Evolutionary conservation across 768 basidiomycete species (phyloP).

Genomic region (Auricularia cornea): DNA sequence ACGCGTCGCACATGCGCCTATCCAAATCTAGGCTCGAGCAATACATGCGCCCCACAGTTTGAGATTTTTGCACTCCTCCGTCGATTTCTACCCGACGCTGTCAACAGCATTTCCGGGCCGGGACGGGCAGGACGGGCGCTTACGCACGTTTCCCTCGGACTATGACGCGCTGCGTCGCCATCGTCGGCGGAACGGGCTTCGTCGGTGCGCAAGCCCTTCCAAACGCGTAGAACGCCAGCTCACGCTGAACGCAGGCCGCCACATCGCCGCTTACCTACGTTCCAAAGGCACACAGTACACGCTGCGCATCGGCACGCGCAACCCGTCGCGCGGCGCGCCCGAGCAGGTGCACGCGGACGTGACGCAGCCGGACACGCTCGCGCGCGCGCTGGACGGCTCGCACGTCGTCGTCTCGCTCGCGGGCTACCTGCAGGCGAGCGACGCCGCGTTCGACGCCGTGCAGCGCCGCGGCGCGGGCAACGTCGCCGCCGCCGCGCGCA

Average conservation of each 20-base stretch:
- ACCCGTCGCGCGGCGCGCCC: background rate
- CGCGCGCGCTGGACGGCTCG: slow-evolving; percentile 45
- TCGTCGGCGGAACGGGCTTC: background rate
- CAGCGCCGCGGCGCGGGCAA: slow-evolving; percentile 62
- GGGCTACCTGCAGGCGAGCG: slow-evolving; percentile 54
- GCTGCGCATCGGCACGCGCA: background rate
- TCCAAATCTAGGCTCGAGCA: too few relatives aligned
- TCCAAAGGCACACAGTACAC: background rate
- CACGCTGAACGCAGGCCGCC: background rate
- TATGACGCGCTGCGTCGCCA: background rate
- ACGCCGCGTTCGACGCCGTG: slow-evolving; percentile 46
- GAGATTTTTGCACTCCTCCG: too few relatives aligned
- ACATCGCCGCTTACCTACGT: background rate
- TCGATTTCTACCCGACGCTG: too few relatives aligned
- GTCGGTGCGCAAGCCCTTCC: background rate
- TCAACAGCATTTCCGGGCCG: background rate
- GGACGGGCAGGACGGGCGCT: background rate
- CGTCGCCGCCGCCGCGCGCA: slow-evolving; percentile 46
- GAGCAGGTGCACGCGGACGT: slow-evolving; percentile 37
- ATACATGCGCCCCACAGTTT: too few relatives aligned
- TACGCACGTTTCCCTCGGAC: too few relatives aligned
- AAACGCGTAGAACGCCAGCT: background rate
- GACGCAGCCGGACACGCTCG: slow-evolving; percentile 40
- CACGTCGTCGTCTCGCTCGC: slow-evolving; percentile 58
- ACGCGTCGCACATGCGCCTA: too few relatives aligned